Evolutionary conservation across 371 early-diverging fungal species (phyloP).

Genomic region (Globomyces sp.): DNA sequence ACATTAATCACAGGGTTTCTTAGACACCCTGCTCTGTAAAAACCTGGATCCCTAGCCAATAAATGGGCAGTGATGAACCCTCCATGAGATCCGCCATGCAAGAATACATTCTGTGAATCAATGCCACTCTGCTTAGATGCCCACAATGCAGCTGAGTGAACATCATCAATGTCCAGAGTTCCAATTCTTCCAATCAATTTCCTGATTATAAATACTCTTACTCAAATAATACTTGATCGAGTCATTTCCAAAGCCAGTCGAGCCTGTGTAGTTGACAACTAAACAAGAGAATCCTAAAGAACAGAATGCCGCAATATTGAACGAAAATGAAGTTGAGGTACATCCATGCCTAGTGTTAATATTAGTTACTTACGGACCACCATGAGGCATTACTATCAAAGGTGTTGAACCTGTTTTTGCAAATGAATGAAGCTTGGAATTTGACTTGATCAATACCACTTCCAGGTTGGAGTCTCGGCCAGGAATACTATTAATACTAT

Average conservation of each 20-base stretch:
- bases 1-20: conserved; percentile 75
- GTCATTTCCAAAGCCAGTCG: conserved; percentile 67
- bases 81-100: conserved; percentile 72
- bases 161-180: conserved; percentile 61
- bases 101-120: conserved; percentile 43
- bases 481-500: too few relatives aligned
- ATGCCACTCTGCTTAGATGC: conserved; percentile 27
- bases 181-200: conserved; percentile 65
- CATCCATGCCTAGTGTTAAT: conserved; percentile 40
- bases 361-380: conserved; percentile 50
- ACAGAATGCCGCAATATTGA: conserved; percentile 43
- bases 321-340: conserved; percentile 42
- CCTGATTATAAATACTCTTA: neutral
- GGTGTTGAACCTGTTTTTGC: conserved; percentile 27
- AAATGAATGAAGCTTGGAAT: neutral
- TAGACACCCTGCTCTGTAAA: conserved; percentile 59
- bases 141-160: conserved; percentile 43
- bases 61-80: conserved; percentile 69
- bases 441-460: conserved; percentile 26
- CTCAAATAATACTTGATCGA: conserved; percentile 41
- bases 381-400: conserved; percentile 62
- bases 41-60: conserved; percentile 49
- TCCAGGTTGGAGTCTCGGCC: too few relatives aligned
- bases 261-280: conserved; percentile 72
- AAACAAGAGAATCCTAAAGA: conserved; percentile 58